These are phyloP conservation scores for Lathyrus tuberosus DNA, from an alignment of 306 rosid genomes.

Conservation along the genomic window DNA sequence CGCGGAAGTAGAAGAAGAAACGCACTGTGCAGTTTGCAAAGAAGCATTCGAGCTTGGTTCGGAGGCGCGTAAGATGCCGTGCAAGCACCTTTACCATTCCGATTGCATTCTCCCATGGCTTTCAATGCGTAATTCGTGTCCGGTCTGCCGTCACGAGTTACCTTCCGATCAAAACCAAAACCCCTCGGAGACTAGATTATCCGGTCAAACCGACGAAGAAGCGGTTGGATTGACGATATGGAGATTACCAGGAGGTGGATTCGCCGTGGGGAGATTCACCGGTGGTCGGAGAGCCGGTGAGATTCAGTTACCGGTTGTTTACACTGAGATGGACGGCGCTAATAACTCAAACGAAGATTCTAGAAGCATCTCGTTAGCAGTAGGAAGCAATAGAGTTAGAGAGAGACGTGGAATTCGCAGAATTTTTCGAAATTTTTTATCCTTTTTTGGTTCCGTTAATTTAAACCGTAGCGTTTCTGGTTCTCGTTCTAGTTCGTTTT, in stretches of 20 bases:
- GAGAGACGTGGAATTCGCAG: conserved; percentile 72
- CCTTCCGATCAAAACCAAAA: conserved; percentile 60
- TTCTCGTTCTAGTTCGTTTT: conserved; percentile 60
- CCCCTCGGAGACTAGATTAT: conserved; percentile 16
- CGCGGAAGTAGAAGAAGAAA: conserved; percentile 56
- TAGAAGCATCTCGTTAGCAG: conserved; percentile 48
- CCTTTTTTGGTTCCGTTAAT: conserved; percentile 52
- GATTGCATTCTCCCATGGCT: conserved; percentile 96
- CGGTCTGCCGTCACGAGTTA: conserved; percentile 86
- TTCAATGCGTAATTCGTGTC: conserved; percentile 81
- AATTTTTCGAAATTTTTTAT: conserved; percentile 56
- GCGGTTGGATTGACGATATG: conserved; percentile 81
- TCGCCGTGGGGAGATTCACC: conserved; percentile 82
- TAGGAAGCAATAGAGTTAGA: conserved; percentile 57
- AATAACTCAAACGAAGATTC: conserved; percentile 54
- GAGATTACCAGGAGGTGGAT: conserved; percentile 92
- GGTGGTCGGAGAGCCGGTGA: conserved; percentile 58
- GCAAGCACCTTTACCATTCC: conserved; percentile 86
- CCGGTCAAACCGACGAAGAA: conserved; percentile 62
- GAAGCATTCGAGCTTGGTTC: conserved; percentile 77
- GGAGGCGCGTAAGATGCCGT: conserved; percentile 92
- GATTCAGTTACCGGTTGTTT: conserved; percentile 72
- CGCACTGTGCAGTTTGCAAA: conserved; percentile 86
- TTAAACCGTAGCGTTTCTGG: conserved; percentile 59
- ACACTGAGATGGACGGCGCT: conserved; percentile 84